Evolutionary conservation across 768 basidiomycete genomes (phyloP).

Genomic region (Mycena rebaudengoi): DNA sequence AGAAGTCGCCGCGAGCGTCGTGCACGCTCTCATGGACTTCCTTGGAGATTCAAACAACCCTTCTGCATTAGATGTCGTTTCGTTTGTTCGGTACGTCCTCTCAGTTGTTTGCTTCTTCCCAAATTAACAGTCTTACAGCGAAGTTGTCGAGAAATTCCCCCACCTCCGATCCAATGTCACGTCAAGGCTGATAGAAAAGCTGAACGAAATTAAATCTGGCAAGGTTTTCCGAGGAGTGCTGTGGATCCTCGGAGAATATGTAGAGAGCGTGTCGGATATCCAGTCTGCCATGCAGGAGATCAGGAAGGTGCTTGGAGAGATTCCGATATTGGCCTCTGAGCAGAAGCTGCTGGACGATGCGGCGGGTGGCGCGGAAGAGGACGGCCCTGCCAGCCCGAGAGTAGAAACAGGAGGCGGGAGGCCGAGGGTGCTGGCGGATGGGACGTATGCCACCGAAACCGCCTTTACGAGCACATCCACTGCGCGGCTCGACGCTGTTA

Average conservation of each 20-base stretch:
- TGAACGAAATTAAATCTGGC: constrained; percentile 93
- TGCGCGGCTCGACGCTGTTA: constrained; percentile 80
- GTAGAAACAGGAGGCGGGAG: constrained; percentile 59
- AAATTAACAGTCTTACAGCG: constrained; percentile 50
- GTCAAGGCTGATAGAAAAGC: constrained; percentile 66
- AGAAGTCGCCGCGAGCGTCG: constrained; percentile 94
- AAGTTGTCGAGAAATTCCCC: constrained; percentile 98
- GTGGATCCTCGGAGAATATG: constrained; percentile 99
- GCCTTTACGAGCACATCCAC: constrained; percentile 75
- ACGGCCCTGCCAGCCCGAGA: constrained; percentile 55
- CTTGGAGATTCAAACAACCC: constrained; percentile 95
- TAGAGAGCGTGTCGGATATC: constrained; percentile 72
- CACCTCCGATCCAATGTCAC: constrained; percentile 77
- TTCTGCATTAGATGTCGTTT: constrained; percentile 93
- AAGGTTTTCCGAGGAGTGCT: constrained; percentile 96
- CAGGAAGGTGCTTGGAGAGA: constrained; percentile 89
- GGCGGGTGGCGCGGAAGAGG: constrained; percentile 59
- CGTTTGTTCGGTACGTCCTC: constrained; percentile 56
- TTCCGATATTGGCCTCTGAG: constrained; percentile 95
- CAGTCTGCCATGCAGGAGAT: constrained; percentile 78
- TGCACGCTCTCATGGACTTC: constrained; percentile 94
- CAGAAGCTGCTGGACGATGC: constrained; percentile 84
- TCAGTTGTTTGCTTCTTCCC: not conserved
- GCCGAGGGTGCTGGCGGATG: constrained; percentile 90
- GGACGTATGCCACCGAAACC: constrained; percentile 97